Percentiles rank a stretch among this genome's conserved stretches.
Conservation (phyloP, 2,329 filamentous ascomycete species). For the Claviceps sp. region DNA sequence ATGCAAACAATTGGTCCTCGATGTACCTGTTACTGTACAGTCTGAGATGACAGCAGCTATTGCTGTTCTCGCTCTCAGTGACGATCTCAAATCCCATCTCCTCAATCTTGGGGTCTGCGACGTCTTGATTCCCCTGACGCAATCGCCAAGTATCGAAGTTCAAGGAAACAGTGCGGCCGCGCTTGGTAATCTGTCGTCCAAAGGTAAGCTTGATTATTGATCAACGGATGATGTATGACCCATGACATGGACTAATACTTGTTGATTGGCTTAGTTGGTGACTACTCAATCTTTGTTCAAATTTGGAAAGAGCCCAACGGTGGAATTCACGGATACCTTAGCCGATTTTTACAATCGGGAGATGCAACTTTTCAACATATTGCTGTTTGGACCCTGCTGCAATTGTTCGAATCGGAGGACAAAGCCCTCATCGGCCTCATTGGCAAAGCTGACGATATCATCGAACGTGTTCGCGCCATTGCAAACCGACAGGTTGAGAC, state of each 20-base stretch:
- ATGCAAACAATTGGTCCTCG: constrained; percentile 90
- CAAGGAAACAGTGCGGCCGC: constrained; percentile 97
- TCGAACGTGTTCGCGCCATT: constrained; percentile 83
- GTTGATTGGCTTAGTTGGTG: constrained; percentile 52
- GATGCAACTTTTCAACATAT: constrained; percentile 99
- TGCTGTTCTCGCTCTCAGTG: constrained; percentile 85
- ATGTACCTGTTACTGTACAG: constrained; percentile 87
- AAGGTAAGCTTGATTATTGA: constrained; percentile 47
- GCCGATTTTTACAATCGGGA: constrained; percentile 82
- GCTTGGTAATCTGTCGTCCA: constrained; percentile 88
- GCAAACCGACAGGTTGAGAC: constrained; percentile 80
- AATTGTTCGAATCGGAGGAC: constrained; percentile 91
- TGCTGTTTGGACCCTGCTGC: constrained; percentile 92
- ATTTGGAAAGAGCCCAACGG: constrained; percentile 89
- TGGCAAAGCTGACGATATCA: constrained; percentile 78
- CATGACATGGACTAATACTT: neutral
- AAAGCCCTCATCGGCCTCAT: constrained; percentile 79
- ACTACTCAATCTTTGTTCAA: constrained; percentile 91
- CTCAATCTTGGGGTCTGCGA: constrained; percentile 90
- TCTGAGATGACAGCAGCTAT: constrained; percentile 99
- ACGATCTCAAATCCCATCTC: constrained; percentile 86
- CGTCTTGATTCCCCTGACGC: constrained; percentile 86
- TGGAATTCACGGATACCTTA: constrained; percentile 90
- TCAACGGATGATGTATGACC: neutral
- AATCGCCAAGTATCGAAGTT: constrained; percentile 91